Base-by-base conservation (phyloP, 257 asterid genomes). In the Prunella vulgaris region DNA sequence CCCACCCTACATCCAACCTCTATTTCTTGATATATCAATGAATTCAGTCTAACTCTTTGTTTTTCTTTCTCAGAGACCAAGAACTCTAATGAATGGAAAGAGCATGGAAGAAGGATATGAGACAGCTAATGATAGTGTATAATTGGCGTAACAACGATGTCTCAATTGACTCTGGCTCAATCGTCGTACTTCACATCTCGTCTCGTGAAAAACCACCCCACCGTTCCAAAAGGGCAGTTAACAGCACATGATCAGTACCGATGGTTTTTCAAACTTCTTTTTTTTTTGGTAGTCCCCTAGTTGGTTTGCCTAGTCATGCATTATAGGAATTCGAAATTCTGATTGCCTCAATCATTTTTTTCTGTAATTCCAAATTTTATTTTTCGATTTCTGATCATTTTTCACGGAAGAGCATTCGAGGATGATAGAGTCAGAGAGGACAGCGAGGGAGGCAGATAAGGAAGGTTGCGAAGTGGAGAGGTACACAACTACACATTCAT, bases 31-130 rank as follows among this genome's bases (percentile, higher is more conserved):
- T 63, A 71, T 52, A 28, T 32, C 7, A 42, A 42, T 42, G 51
- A 12, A 42, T 42, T n/a, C 18, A 49, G 9, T 12, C 2, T 52
- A 21, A 48, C 49, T 30, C 10, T 38, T 35, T 10, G 42, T 66
- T 37, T 77, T 7, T 58, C 15, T n/a, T 69, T 14, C 52, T 49
- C 74, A 84, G 90, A 83, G 82, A 85, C 79, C 79, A 5, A 77
- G 88, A 72, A 76, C 84, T 13, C 90, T 83, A 74, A 42, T 76
- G 76, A 87, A 81, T 14, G 88, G 87, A 20, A 84, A 64, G 82
- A 63, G 61, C 10, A 53, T 57, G 80, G 90, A 87, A 61, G 81
- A 81, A 22, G 87, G 85, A 62, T 76, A 72, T 28, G 86, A 86
- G 77, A 68, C 81, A 38, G 83, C 69, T 2, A 66, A 38, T 13